phyloP scores from a whole-genome alignment of 345 rosid species.

The Euphorbia tirucalli region DNA sequence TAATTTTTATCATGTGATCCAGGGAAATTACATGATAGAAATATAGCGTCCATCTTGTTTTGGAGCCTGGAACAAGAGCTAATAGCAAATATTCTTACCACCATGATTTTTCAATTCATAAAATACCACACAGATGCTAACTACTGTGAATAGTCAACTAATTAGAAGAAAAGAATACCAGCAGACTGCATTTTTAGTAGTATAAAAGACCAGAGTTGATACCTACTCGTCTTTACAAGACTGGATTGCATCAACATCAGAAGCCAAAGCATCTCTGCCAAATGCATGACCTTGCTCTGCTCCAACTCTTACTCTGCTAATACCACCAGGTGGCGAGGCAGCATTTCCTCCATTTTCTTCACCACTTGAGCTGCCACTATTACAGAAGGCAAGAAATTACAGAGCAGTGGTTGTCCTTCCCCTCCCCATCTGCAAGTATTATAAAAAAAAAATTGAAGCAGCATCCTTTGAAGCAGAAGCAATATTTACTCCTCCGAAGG shows the following conservation, averaged over 20 bases:
- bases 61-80: slow-evolving; percentile 1
- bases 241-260: slow-evolving; percentile 87
- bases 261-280: slow-evolving; percentile 90
- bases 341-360: slow-evolving; percentile 69
- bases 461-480: slow-evolving; percentile 89
- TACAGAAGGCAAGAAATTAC: slow-evolving; percentile 96
- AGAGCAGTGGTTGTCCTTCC: slow-evolving; percentile 99
- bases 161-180: slow-evolving; percentile 9
- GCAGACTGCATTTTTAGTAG: neutral
- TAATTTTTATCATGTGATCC: neutral
- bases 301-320: slow-evolving; percentile 34
- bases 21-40: neutral
- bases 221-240: slow-evolving; percentile 72
- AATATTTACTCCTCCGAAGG: slow-evolving; percentile 81
- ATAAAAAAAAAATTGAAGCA: slow-evolving; percentile 67
- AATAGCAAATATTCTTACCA: slow-evolving; percentile 3
- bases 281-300: slow-evolving; percentile 55
- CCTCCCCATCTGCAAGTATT: slow-evolving; percentile 79
- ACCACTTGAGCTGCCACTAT: slow-evolving; percentile 78
- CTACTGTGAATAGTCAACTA: neutral
- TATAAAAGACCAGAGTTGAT: slow-evolving; percentile 12
- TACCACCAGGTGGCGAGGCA: slow-evolving; percentile 32
- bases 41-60: neutral
- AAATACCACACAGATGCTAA: too few species aligned
- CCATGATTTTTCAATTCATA: neutral